Percentiles rank a stretch among this genome's conserved stretches.
phyloP scores from a whole-genome alignment of 495 filamentous ascomycete species.

The Tuber melanosporum region DNA sequence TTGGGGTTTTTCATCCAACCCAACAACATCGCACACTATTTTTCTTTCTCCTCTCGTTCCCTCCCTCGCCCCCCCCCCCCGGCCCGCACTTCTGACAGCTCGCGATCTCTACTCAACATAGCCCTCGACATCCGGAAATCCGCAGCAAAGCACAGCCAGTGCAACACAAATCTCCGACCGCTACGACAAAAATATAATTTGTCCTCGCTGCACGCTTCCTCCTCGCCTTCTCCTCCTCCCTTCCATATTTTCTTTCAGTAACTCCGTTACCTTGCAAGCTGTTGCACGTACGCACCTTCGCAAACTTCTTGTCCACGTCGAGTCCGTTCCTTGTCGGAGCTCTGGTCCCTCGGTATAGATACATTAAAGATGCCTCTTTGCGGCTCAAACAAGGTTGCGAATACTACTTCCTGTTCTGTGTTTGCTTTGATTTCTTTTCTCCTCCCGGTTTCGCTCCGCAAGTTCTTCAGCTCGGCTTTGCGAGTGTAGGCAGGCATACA shows the following conservation, averaged over 20 bases:
- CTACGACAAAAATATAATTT: constrained; percentile 3
- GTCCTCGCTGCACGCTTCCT: constrained; percentile 1
- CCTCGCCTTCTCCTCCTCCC: constrained; percentile 8
- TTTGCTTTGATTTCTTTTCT: constrained; percentile 1
- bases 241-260: constrained; percentile 17
- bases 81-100: neutral
- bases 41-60: neutral
- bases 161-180: neutral
- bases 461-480: neutral
- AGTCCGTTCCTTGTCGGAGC: constrained; percentile 6
- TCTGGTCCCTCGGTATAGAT: neutral
- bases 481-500: neutral
- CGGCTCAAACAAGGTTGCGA: constrained; percentile 43
- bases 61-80: neutral
- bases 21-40: constrained; percentile 1
- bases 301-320: constrained; percentile 7
- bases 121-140: neutral
- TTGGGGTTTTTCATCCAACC: neutral
- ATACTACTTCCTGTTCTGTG: constrained; percentile 27
- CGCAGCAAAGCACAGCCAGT: neutral
- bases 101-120: neutral
- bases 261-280: constrained; percentile 8
- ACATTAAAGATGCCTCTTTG: constrained; percentile 38
- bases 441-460: constrained; percentile 6
- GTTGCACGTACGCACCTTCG: constrained; percentile 7